Conservation (phyloP, 73 alveolate species). For the Urostyla sp. region DNA sequence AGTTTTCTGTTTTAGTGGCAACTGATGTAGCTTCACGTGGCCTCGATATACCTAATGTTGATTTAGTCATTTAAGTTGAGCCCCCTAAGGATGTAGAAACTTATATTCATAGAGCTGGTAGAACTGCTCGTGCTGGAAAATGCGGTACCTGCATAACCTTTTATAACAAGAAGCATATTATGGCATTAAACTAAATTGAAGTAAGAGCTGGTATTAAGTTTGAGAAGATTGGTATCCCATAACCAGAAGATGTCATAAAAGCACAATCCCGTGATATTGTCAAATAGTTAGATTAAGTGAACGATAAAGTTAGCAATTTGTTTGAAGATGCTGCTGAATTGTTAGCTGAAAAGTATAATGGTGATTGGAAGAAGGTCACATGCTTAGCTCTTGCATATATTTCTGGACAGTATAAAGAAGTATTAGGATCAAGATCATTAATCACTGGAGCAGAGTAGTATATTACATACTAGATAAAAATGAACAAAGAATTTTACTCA, state of each 20-base stretch:
- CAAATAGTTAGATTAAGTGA: constrained; percentile 81
- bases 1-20: constrained; percentile 92
- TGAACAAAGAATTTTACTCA: constrained; percentile 4
- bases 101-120: constrained; percentile 92
- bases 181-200: constrained; percentile 84
- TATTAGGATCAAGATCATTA: constrained; percentile 9
- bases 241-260: constrained; percentile 90
- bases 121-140: constrained; percentile 92
- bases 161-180: constrained; percentile 86
- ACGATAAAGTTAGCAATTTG: constrained; percentile 83
- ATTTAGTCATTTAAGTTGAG: constrained; percentile 92
- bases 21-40: constrained; percentile 99
- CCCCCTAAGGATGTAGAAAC: constrained; percentile 97
- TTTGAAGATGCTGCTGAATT: constrained; percentile 90
- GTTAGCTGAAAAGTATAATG: constrained; percentile 77
- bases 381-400: constrained; percentile 79
- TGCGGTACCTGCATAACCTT: constrained; percentile 95
- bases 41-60: constrained; percentile 94
- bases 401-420: constrained; percentile 67
- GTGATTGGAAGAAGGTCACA: constrained; percentile 77
- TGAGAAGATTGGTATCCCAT: constrained; percentile 92
- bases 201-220: constrained; percentile 91
- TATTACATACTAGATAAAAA: constrained; percentile 42
- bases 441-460: constrained; percentile 65
- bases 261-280: constrained; percentile 88